Conservation (phyloP, 2,329 filamentous ascomycete species). For the Talaromyces sp. region DNA sequence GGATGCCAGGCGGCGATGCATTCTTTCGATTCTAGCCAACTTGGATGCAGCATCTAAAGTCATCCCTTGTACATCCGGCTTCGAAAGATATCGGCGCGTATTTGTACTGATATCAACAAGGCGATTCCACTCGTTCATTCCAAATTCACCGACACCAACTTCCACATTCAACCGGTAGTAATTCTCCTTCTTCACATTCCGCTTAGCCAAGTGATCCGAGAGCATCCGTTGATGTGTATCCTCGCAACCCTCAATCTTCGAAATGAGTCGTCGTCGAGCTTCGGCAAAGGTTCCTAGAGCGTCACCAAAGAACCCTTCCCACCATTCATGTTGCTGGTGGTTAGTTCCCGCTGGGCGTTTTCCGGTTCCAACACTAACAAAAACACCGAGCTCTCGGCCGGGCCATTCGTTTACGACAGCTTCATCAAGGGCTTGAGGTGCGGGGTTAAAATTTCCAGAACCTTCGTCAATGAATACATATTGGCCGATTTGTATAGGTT, state of each 20-base stretch:
- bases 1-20: constrained; percentile 65
- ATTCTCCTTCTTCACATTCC: constrained; percentile 79
- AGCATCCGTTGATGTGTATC: constrained; percentile 83
- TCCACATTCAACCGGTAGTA: constrained; percentile 98
- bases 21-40: constrained; percentile 76
- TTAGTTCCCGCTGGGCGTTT: constrained; percentile 73
- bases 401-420: constrained; percentile 93
- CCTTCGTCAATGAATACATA: constrained; percentile 93
- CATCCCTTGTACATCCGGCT: constrained; percentile 70
- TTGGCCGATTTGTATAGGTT: constrained; percentile 90
- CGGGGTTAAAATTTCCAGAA: constrained; percentile 84
- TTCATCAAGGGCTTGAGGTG: constrained; percentile 81
- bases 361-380: constrained; percentile 91
- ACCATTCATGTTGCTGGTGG: constrained; percentile 72
- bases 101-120: constrained; percentile 93
- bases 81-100: constrained; percentile 77
- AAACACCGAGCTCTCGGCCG: constrained; percentile 84
- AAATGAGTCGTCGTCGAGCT: constrained; percentile 74
- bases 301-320: constrained; percentile 74
- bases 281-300: constrained; percentile 84
- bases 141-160: constrained; percentile 92
- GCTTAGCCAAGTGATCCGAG: constrained; percentile 69
- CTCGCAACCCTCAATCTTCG: constrained; percentile 95
- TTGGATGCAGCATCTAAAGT: constrained; percentile 73
- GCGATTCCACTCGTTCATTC: constrained; percentile 97